These are phyloP conservation scores for Crithidia fasciculata DNA, from an alignment of 208 protist genomes.

Conservation along the genomic window DNA sequence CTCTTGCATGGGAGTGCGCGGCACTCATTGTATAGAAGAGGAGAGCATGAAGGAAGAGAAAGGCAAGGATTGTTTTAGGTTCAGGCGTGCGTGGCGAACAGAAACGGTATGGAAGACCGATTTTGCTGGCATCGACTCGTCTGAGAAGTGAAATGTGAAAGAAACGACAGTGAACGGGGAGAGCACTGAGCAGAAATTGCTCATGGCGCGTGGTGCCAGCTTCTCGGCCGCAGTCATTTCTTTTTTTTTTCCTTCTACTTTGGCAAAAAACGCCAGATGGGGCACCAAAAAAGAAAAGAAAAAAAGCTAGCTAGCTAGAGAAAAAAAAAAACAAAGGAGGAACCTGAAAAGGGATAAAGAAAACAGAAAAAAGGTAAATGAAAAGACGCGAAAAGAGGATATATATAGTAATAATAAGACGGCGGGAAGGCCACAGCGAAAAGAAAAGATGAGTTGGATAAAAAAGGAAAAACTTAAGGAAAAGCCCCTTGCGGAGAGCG, in stretches of 20 bases:
- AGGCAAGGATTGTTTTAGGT: not conserved
- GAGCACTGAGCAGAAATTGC: too few relatives aligned
- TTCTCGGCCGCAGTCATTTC: too few relatives aligned
- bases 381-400: conserved; percentile 8
- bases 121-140: too few relatives aligned
- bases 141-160: too few relatives aligned
- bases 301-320: not conserved
- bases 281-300: conserved; percentile 8
- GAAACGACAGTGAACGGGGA: too few relatives aligned
- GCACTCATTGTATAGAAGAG: too few relatives aligned
- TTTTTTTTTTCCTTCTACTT: not conserved
- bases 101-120: too few relatives aligned
- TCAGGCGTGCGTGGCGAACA: not conserved
- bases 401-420: not conserved
- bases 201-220: too few relatives aligned
- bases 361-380: conserved; percentile 18
- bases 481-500: too few relatives aligned
- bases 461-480: too few relatives aligned
- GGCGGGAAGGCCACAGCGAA: not conserved
- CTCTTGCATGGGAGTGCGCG: too few relatives aligned
- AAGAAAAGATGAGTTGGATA: not conserved
- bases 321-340: not conserved
- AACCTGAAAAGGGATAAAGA: not conserved
- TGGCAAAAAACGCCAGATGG: not conserved
- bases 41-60: not conserved